Evolutionary conservation across 1,284 basidiomycete genomes (phyloP).

Genomic region (Marasmius tenuissimus): DNA sequence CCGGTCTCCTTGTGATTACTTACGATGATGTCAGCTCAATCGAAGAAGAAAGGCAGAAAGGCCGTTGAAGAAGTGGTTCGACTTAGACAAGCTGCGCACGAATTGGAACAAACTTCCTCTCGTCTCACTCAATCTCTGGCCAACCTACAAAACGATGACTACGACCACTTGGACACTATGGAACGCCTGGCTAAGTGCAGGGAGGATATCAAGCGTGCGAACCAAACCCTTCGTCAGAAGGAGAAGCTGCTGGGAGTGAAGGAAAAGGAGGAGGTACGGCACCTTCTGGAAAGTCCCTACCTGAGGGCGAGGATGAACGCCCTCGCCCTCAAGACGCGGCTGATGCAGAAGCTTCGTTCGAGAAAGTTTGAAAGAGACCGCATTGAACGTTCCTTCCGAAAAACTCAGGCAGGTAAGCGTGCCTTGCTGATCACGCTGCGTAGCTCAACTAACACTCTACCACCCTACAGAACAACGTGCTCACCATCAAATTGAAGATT

Average conservation of each 20-base stretch:
- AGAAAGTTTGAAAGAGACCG: conserved; percentile 11
- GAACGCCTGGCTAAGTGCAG: too few species aligned
- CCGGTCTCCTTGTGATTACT: too few species aligned
- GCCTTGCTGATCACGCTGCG: background rate
- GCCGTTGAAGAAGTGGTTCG: background rate
- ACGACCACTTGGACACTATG: too few species aligned
- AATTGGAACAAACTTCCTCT: background rate
- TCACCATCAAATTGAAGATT: background rate
- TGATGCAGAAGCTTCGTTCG: background rate
- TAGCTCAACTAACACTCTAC: too few species aligned
- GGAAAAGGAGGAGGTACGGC: background rate
- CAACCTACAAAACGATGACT: background rate
- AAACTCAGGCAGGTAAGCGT: background rate
- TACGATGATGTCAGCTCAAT: too few species aligned
- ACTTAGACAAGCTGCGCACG: background rate
- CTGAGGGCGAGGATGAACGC: conserved; percentile 4
- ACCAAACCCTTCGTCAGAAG: too few species aligned
- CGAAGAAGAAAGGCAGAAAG: background rate
- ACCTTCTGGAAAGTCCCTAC: background rate
- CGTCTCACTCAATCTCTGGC: background rate
- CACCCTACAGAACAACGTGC: conserved; percentile 4
- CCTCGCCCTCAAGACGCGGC: background rate
- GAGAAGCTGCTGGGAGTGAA: background rate
- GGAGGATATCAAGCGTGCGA: too few species aligned
- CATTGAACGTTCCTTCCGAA: conserved; percentile 1